phyloP scores from a whole-genome alignment of 768 basidiomycete species.

The Suillus paluster region DNA sequence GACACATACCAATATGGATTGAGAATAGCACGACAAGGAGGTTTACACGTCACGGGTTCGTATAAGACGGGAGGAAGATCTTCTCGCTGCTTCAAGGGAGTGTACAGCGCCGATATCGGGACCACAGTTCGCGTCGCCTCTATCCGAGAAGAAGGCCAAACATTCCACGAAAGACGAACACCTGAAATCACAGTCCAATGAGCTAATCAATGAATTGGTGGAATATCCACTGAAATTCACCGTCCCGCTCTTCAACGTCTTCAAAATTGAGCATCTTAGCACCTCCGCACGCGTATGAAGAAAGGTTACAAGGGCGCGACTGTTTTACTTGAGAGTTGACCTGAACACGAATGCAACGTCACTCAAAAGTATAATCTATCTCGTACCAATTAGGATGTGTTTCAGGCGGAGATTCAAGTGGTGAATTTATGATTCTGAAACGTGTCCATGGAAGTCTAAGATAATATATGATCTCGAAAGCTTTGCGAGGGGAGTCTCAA shows the following conservation, averaged over 20 bases:
- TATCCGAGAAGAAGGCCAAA: slow-evolving; percentile 97
- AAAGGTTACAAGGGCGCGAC: neutral
- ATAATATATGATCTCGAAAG: neutral
- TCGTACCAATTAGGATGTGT: neutral
- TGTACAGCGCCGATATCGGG: slow-evolving; percentile 97
- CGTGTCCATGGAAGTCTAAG: too few species aligned
- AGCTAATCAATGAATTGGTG: slow-evolving; percentile 1
- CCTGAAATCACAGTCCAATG: slow-evolving; percentile 52
- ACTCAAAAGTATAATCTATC: slow-evolving; percentile 4
- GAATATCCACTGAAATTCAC: slow-evolving; percentile 45
- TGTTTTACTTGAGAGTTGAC: neutral
- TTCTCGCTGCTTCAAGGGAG: slow-evolving; percentile 90
- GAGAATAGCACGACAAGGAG: slow-evolving; percentile 94
- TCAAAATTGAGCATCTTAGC: slow-evolving; percentile 82
- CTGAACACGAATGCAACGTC: slow-evolving; percentile 5
- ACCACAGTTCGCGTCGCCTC: slow-evolving; percentile 98
- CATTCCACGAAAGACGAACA: slow-evolving; percentile 96
- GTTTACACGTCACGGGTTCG: slow-evolving; percentile 98
- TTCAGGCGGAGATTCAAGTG: slow-evolving; percentile 2
- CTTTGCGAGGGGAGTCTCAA: neutral
- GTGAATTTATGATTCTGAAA: too few species aligned
- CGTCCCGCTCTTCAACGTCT: slow-evolving; percentile 97
- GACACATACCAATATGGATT: slow-evolving; percentile 91
- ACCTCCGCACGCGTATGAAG: neutral
- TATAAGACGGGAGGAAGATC: slow-evolving; percentile 96